Base-by-base conservation (phyloP, 306 rosid genomes). In the Ammopiptanthus mongolicus region DNA sequence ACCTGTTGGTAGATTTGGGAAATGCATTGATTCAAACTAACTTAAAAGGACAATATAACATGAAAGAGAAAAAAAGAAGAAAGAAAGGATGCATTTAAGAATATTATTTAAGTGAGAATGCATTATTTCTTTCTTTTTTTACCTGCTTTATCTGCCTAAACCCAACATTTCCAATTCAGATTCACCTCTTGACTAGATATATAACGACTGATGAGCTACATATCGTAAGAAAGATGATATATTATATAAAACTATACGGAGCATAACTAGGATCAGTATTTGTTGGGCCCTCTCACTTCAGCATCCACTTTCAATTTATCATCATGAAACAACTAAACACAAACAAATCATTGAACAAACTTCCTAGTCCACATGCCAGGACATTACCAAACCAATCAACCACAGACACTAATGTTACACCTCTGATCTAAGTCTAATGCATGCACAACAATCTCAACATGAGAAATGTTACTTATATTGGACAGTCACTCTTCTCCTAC, bases 1-100 rank as follows among this genome's bases (percentile, higher is more conserved):
- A 89, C 96, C 99, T 96, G 82, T 56, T 51, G 78, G 13, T 33
- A 78, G 64, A 79, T 80, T 81, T 56, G 25, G 73, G 50, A 48
- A 82, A 64, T 47, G 75, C 42, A 58, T 79, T 52, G 57, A 62
- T 39, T 64, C n/a, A 59, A 73, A 59, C 18, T 12, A 42, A 56
- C 14, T 29, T 59, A 25, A 60, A 59, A 59, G 44, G 19, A 57
- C 9, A n/a, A 72, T 14, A 56, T 29, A 21, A 57, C 19, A 46
- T 10, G 15, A 55, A 28, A 55, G 44, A 56, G n/a, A 59, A 73
- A n/a, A 47, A 29, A 48, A 17, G 12, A 73, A n/a, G 28, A 29
- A 48, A 17, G 12, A 15, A n/a, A n/a, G 14, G 9, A 51, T 17
- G 56, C 22, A 10, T 31, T 23, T 58, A 9, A 58, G 46, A 58